These are phyloP conservation scores for Trichophyton equinum DNA, from an alignment of 2,329 filamentous ascomycete species.

Conservation along the genomic window DNA sequence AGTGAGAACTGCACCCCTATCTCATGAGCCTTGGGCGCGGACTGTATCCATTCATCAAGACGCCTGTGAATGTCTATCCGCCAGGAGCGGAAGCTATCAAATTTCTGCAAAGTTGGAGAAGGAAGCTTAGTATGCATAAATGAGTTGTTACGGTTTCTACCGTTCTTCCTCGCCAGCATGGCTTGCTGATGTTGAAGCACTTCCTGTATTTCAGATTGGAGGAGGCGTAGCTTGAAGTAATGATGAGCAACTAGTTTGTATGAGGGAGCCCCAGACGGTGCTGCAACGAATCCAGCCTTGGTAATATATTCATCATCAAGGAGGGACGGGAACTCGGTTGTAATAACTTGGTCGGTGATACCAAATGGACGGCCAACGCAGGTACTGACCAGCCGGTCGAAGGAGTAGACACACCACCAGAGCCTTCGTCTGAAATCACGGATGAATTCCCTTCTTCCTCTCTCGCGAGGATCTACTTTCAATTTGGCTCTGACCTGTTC, in stretches of 20 bases:
- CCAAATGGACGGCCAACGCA: constrained; percentile 89
- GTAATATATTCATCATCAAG: constrained; percentile 85
- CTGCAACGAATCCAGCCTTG: constrained; percentile 56
- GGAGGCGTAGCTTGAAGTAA: constrained; percentile 74
- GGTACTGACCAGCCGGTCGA: constrained; percentile 87
- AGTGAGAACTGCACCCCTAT: constrained; percentile 82
- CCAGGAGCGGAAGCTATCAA: constrained; percentile 80
- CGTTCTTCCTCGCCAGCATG: constrained; percentile 56
- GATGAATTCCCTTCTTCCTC: constrained; percentile 65
- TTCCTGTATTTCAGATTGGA: constrained; percentile 91
- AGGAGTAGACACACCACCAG: constrained; percentile 95
- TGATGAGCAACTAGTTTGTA: constrained; percentile 89
- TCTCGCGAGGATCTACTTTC: constrained; percentile 41
- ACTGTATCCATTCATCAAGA: constrained; percentile 74
- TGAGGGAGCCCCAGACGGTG: constrained; percentile 50
- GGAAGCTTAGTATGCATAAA: constrained; percentile 68
- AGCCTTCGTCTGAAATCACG: constrained; percentile 74
- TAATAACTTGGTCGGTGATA: constrained; percentile 91
- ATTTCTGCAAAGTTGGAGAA: constrained; percentile 72
- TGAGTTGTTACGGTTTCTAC: constrained; percentile 47
- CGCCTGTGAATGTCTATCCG: constrained; percentile 73
- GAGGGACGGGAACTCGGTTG: constrained; percentile 82
- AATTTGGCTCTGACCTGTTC: constrained; percentile 14
- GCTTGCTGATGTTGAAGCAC: constrained; percentile 88
- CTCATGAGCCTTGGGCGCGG: constrained; percentile 61